Evolutionary conservation across 148 eudicot genomes (phyloP), one percentile per base, ranked within the genome.

Genomic region (Camellia japonica): DNA sequence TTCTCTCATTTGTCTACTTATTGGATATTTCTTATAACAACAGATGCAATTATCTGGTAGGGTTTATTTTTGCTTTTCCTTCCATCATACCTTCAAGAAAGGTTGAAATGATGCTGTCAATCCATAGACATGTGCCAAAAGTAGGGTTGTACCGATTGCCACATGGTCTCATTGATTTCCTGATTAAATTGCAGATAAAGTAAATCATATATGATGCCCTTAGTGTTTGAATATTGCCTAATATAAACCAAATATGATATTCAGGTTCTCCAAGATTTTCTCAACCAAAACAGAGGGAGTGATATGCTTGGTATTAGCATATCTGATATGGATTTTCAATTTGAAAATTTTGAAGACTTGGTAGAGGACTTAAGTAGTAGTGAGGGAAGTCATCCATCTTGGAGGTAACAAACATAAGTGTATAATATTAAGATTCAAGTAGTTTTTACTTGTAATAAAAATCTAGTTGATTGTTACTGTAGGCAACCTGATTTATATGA

Each of bases 221-320:
- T 18, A 49, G 46, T 59, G 23, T 65, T 49, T 64, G 54, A 19
- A 42, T 62, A 38, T 56, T 60, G 12, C 62, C 23, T 81, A 3
- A 75, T 52, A 76, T 13, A 71, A 66, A 20, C 56, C n/a, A 75
- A 63, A 77, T 64, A 41, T 63, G 68, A 65, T 42, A 73, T 88
- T 76, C 87, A 96, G 98, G 91, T 87, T 70, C 88, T 94, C 52
- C 91, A 92, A 83, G 89, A 85, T 76, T 91, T 84, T 84, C 87
- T 96, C 46, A 83, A 82, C 71, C 88, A 87, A 89, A 89, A 76
- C 80, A 91, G 91, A 84, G 94, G 86, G 66, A 82, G 74, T 78
- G 92, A 90, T 51, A 79, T 77, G 81, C 71, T 79, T 47, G 79
- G 67, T 30, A 58, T 65, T 67, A 80, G 68, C 68, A 47, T 87